Percentiles rank a stretch among this genome's conserved stretches.
These are phyloP conservation scores for Ceratocystis cubensis DNA, from an alignment of 2,329 filamentous ascomycete species.

Conservation along the genomic window DNA sequence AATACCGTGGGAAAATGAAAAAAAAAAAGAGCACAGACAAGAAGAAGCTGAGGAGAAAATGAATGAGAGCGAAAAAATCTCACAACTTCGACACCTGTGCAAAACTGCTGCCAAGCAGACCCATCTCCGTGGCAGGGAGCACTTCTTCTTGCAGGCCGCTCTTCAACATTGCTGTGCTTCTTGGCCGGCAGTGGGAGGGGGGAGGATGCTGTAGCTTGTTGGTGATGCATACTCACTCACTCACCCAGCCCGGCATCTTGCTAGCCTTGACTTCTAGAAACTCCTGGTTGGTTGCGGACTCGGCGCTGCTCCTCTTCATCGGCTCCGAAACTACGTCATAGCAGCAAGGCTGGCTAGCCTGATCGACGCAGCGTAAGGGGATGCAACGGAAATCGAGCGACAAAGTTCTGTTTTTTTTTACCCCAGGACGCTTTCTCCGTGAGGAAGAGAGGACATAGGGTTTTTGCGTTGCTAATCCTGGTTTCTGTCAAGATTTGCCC, in stretches of 20 bases:
- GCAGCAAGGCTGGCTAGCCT: background rate
- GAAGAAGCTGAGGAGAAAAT: background rate
- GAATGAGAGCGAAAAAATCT: background rate
- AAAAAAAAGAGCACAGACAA: background rate
- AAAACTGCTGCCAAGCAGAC: background rate
- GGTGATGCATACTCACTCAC: too few relatives aligned
- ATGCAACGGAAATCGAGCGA: background rate
- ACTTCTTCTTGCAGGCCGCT: too few relatives aligned
- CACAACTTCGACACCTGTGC: background rate
- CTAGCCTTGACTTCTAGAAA: background rate
- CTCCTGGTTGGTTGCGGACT: background rate
- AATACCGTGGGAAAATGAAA: background rate
- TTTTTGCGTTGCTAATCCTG: background rate
- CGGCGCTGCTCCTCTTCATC: background rate
- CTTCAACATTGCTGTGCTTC: too few relatives aligned
- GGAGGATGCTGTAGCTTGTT: too few relatives aligned
- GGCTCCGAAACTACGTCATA: background rate
- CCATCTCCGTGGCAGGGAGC: background rate
- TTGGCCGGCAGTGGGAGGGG: too few relatives aligned
- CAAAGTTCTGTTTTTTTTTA: background rate
- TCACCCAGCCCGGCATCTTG: background rate
- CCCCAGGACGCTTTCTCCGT: slow-evolving; percentile 4
- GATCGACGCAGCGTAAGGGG: background rate
- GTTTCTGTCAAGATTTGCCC: background rate
- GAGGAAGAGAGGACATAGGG: background rate